These are phyloP conservation scores for Pichia sp. DNA, from an alignment of 1,139 yeast species.

Conservation along the genomic window DNA sequence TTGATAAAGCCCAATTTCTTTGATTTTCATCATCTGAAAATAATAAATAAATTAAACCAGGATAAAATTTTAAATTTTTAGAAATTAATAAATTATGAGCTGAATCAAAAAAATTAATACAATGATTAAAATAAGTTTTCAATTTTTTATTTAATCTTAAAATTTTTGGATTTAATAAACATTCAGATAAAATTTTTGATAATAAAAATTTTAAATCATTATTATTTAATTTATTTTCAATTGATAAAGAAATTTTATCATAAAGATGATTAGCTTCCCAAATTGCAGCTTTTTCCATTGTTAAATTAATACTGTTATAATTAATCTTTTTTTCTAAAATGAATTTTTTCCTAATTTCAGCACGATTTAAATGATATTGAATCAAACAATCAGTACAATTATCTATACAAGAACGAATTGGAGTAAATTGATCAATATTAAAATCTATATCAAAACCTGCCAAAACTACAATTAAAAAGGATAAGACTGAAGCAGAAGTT, in stretches of 20 bases:
- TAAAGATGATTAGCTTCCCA: slow-evolving; percentile 47
- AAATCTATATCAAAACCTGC: slow-evolving; percentile 18
- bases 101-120: slow-evolving; percentile 13
- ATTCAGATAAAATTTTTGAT: slow-evolving; percentile 36
- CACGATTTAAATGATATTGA: slow-evolving; percentile 47
- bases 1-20: slow-evolving; percentile 40
- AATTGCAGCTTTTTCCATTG: slow-evolving; percentile 41
- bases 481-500: slow-evolving; percentile 10
- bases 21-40: slow-evolving; percentile 47
- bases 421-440: slow-evolving; percentile 9
- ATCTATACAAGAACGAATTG: slow-evolving; percentile 30
- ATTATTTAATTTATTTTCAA: slow-evolving; percentile 23
- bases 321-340: slow-evolving; percentile 45
- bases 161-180: slow-evolving; percentile 46
- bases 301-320: slow-evolving; percentile 42
- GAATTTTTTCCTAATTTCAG: slow-evolving; percentile 46
- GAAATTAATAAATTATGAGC: slow-evolving; percentile 10
- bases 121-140: slow-evolving; percentile 18
- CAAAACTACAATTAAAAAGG: slow-evolving; percentile 14
- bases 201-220: slow-evolving; percentile 20
- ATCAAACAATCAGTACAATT: slow-evolving; percentile 48
- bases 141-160: slow-evolving; percentile 35
- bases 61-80: slow-evolving; percentile 25
- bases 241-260: slow-evolving; percentile 16
- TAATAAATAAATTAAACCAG: slow-evolving; percentile 48